Evolutionary conservation across 2,329 filamentous ascomycete species (phyloP).

Genomic region (Mycocentrospora acerina): DNA sequence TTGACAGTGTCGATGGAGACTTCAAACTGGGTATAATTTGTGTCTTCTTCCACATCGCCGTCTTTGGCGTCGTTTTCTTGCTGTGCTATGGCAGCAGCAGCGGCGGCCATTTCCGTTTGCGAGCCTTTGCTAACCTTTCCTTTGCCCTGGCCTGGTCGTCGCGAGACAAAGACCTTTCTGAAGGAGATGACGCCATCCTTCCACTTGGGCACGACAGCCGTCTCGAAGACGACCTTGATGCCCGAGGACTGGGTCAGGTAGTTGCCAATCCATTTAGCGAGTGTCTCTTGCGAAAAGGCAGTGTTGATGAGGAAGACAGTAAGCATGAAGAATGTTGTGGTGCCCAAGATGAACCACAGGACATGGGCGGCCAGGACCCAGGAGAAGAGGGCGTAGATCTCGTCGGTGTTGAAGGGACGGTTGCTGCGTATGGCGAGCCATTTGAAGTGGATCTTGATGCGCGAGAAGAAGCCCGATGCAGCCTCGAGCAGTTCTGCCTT

Average conservation of each 20-base stretch:
- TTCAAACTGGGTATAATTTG: constrained; percentile 97
- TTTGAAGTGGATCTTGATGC: constrained; percentile 89
- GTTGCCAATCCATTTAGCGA: constrained; percentile 91
- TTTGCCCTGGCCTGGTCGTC: constrained; percentile 77
- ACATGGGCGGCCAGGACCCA: constrained; percentile 95
- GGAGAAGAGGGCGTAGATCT: constrained; percentile 92
- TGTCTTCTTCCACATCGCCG: constrained; percentile 66
- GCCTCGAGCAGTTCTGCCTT: constrained; percentile 92
- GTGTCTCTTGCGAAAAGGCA: constrained; percentile 93
- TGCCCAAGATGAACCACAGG: constrained; percentile 93
- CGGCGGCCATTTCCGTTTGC: constrained; percentile 78
- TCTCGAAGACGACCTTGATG: constrained; percentile 93
- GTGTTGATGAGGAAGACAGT: constrained; percentile 92
- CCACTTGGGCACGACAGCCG: constrained; percentile 96
- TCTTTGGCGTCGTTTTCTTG: constrained; percentile 39
- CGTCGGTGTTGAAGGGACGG: constrained; percentile 91
- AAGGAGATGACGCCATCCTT: constrained; percentile 93
- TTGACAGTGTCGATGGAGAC: constrained; percentile 93
- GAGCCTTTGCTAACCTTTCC: constrained; percentile 92
- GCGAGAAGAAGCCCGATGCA: constrained; percentile 88
- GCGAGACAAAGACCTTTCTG: constrained; percentile 92
- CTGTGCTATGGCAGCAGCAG: constrained; percentile 70
- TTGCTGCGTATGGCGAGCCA: constrained; percentile 96
- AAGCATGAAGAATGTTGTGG: constrained; percentile 94
- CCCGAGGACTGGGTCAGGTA: constrained; percentile 94